phyloP scores from a whole-genome alignment of 2,329 filamentous ascomycete species.

The Blastomyces emzantsi region DNA sequence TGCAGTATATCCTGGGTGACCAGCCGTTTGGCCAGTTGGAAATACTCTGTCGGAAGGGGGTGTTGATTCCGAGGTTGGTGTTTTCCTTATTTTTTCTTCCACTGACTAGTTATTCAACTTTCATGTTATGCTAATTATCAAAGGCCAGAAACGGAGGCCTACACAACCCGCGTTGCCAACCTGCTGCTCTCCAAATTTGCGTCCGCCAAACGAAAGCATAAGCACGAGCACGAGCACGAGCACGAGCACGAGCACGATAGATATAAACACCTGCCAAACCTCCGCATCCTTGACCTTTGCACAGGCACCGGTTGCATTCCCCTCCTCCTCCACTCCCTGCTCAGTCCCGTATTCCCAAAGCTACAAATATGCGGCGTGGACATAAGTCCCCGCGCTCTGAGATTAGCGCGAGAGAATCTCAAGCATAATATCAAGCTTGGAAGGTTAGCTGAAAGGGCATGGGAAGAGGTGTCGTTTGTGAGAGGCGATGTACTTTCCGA shows the following conservation, averaged over 20 bases:
- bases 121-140: background rate
- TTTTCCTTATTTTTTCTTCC: background rate
- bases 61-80: constrained; percentile 66
- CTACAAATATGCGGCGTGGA: constrained; percentile 62
- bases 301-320: constrained; percentile 88
- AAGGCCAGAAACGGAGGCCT: constrained; percentile 62
- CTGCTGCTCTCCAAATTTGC: constrained; percentile 28
- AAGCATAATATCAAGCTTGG: constrained; percentile 38
- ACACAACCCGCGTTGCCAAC: constrained; percentile 48
- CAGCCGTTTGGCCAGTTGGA: constrained; percentile 83
- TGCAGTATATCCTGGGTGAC: constrained; percentile 83
- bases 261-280: constrained; percentile 16
- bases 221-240: background rate
- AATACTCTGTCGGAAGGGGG: constrained; percentile 63
- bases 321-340: constrained; percentile 59
- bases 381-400: constrained; percentile 56
- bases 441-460: constrained; percentile 21
- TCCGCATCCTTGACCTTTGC: constrained; percentile 75
- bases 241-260: background rate
- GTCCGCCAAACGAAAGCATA: background rate
- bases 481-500: constrained; percentile 30
- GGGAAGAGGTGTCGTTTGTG: constrained; percentile 38
- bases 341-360: constrained; percentile 34
- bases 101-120: background rate
- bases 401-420: constrained; percentile 58